Evolutionary conservation across 2,329 filamentous ascomycete genomes (phyloP).

Genomic region (Paraconiothyrium sp.): DNA sequence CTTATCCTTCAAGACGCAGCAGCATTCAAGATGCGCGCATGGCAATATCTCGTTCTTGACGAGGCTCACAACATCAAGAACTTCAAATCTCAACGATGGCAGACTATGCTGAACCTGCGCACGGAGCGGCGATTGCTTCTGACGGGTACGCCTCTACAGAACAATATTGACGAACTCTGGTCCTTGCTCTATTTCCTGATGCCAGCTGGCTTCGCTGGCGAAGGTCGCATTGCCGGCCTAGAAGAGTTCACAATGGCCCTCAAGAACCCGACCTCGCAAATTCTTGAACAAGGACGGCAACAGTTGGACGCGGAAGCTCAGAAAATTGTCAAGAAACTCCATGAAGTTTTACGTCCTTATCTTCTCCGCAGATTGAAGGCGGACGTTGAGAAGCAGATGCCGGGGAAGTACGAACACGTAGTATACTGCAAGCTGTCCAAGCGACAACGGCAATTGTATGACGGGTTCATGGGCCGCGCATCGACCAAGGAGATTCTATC

Average conservation of each 20-base stretch:
- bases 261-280: slow-evolving; percentile 93
- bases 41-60: slow-evolving; percentile 98
- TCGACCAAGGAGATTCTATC: slow-evolving; percentile 89
- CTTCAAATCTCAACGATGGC: slow-evolving; percentile 97
- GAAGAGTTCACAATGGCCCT: slow-evolving; percentile 97
- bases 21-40: slow-evolving; percentile 88
- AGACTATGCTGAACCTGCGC: slow-evolving; percentile 92
- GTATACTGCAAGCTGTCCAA: slow-evolving; percentile 96
- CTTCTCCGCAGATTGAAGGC: slow-evolving; percentile 90
- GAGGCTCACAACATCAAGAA: slow-evolving; percentile 99
- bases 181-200: slow-evolving; percentile 96
- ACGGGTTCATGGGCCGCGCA: slow-evolving; percentile 90
- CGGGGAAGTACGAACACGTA: slow-evolving; percentile 96
- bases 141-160: slow-evolving; percentile 94
- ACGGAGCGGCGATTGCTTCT: slow-evolving; percentile 86
- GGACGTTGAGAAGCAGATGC: slow-evolving; percentile 99
- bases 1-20: slow-evolving; percentile 93
- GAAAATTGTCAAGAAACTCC: slow-evolving; percentile 89
- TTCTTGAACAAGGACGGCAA: slow-evolving; percentile 91
- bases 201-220: slow-evolving; percentile 83
- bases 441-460: slow-evolving; percentile 92
- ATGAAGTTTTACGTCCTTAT: slow-evolving; percentile 92
- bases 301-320: slow-evolving; percentile 94
- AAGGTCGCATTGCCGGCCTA: slow-evolving; percentile 92
- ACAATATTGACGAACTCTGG: slow-evolving; percentile 97